Conservation (phyloP, 441 rosid genomes). For the Sinapis alba region DNA sequence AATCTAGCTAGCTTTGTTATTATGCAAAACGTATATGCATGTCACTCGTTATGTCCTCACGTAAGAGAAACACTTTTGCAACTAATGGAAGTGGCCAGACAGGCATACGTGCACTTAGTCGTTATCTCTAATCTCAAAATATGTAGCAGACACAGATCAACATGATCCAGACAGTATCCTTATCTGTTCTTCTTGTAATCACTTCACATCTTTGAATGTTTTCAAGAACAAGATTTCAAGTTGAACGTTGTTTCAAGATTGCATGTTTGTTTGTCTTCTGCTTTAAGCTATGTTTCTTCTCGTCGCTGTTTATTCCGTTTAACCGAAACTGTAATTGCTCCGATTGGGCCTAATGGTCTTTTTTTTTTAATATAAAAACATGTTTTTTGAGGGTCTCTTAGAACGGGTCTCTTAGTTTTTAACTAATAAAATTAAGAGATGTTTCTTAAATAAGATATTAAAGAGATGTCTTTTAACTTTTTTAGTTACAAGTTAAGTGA, state of each 20-base stretch:
- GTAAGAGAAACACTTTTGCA: conserved; percentile 14
- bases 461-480: too few relatives aligned
- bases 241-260: neutral
- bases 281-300: too few relatives aligned
- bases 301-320: too few relatives aligned
- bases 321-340: too few relatives aligned
- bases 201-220: conserved; percentile 5
- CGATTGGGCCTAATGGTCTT: too few relatives aligned
- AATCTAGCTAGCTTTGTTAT: neutral
- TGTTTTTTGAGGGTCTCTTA: too few relatives aligned
- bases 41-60: conserved; percentile 19
- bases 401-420: too few relatives aligned
- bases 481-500: too few relatives aligned
- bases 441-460: too few relatives aligned
- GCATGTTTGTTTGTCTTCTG: too few relatives aligned
- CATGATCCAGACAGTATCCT: conserved; percentile 27
- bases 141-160: conserved; percentile 27
- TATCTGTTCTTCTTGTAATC: conserved; percentile 8
- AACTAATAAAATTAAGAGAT: too few relatives aligned
- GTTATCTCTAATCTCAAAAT: neutral
- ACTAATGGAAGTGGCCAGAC: conserved; percentile 25
- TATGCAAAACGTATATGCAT: conserved; percentile 23
- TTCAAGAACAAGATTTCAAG: neutral
- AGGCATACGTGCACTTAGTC: conserved; percentile 21
- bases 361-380: too few relatives aligned